Evolutionary conservation across 1,284 basidiomycete genomes (phyloP), one percentile per base, ranked within the genome.

Genomic region (Schizopora paradoxa): DNA sequence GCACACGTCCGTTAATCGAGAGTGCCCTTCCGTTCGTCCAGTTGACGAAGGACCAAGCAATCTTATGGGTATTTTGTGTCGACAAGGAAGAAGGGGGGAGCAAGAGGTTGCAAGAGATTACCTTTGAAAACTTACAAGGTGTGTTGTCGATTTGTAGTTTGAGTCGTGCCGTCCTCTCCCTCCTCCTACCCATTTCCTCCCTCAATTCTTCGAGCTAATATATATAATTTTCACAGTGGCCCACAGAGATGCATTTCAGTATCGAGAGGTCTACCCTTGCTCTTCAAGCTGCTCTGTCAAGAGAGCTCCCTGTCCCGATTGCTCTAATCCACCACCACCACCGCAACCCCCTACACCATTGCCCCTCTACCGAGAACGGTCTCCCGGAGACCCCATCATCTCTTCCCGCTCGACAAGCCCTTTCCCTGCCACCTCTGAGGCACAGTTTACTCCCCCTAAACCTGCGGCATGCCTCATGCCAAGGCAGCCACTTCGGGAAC

Each of bases 61-160:
- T 54, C 5, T 60, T 86, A 38, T 76, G 81, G 63, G 69, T 76
- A 14, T 85, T 83, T 56, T 61, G 62, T 14, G 59, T 86, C 22
- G 66, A 69, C 8, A 62, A 71, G n/a, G 14, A 23, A 7, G 26
- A 31, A 2, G 14, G 21, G 11, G 27, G n/a, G n/a, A n/a, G n/a
- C 53, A 57, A 4, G 63, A 68, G 16, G 49, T 50, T 8, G 51
- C 58, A 51, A 54, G 59, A 47, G 48, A 58, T 58, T 52, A 59
- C 47, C 13, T 34, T 34, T 13, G 5, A 5, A 13, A 5, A 34
- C 19, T 16, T n/a, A 13, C 5, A 34, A n/a, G 6, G 5, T 34
- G 32, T 34, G 14, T 34, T 34, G 32, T 34, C 14, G 32, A 13
- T 13, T 19, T 34, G 32, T 34, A 5, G 5, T 34, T 13, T n/a